phyloP scores from a whole-genome alignment of 192 early-diverging fungal species.

The Gonapodya sp. region DNA sequence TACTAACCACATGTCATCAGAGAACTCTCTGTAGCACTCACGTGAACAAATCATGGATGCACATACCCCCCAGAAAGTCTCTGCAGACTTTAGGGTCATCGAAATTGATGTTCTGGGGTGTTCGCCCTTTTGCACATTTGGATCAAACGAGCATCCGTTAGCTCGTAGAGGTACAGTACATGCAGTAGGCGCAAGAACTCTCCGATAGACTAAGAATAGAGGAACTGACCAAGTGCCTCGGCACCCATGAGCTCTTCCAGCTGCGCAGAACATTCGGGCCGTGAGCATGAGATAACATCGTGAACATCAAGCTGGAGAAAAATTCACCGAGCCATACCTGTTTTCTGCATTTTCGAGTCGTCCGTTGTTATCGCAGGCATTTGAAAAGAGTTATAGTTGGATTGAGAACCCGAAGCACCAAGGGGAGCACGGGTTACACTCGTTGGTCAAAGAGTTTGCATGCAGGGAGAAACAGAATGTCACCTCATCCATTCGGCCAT shows the following conservation, averaged over 20 bases:
- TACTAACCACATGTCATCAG: neutral
- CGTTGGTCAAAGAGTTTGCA: no score
- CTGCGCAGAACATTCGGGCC: no score
- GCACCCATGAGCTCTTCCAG: conserved; percentile 11
- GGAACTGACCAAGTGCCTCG: neutral
- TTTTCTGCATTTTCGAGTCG: neutral
- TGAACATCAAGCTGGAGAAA: no score
- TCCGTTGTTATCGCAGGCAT: neutral
- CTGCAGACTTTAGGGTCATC: conserved; percentile 6
- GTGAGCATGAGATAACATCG: no score
- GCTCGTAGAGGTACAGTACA: neutral
- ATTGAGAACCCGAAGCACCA: no score
- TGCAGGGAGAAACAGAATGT: neutral
- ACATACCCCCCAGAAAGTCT: conserved; percentile 6
- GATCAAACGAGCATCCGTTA: neutral
- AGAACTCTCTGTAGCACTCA: neutral
- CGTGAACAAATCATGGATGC: neutral
- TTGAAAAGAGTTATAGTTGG: no score
- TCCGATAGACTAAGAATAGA: neutral
- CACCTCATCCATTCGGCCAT: neutral
- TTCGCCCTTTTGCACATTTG: neutral
- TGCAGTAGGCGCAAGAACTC: neutral
- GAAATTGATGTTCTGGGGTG: neutral
- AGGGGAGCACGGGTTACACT: no score
- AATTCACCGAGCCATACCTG: neutral